Evolutionary conservation across 2,329 filamentous ascomycete species (phyloP), one percentile per base, ranked within the genome.

Genomic region (Fusarium sp.): DNA sequence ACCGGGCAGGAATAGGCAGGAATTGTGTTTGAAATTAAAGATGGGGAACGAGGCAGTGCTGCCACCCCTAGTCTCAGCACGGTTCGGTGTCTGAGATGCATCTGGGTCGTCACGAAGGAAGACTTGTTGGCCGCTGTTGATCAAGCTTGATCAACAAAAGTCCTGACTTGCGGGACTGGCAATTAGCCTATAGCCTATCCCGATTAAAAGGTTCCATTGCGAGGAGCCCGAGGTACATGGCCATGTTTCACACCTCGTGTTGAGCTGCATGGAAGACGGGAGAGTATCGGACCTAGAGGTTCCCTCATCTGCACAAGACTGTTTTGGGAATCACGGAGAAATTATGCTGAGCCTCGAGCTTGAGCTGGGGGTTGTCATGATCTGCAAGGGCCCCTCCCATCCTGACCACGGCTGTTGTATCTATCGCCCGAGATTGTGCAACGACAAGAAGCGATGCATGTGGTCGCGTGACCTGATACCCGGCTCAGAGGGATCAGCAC

Each of bases 381-480:
- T 27, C 22, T 17, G 45, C 60, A 14, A 27, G 60, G 45, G 33
- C 35, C 11, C 11, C 15, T 22, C 35, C 17, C 27, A 6, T 20
- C 27, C 17, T 52, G 47, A 52, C 33, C 60, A 8, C 25, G 22
- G 45, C 8, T 63, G 33, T 20, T 54, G 11, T 20, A n/a, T 52
- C 15, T 30, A 27, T 27, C 43, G 14, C 27, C n/a, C 25, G 10
- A 61, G 30, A 20, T 47, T 33, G 22, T 33, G n/a, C 27, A 17
- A 20, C 30, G 32, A 32, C 47, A 20, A 32, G 6, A 37, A 47
- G 22, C 22, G 15, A 27, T 52, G 45, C 40, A 30, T 32, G 22
- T 63, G 60, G 45, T 63, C 60, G 60, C 60, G 60, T 63, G 60
- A 63, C 60, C 45, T 37, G 22, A 52, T 63, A 14, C 60, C 20